These are phyloP conservation scores for Venturia effusa DNA, from an alignment of 2,329 filamentous ascomycete genomes.

Conservation along the genomic window DNA sequence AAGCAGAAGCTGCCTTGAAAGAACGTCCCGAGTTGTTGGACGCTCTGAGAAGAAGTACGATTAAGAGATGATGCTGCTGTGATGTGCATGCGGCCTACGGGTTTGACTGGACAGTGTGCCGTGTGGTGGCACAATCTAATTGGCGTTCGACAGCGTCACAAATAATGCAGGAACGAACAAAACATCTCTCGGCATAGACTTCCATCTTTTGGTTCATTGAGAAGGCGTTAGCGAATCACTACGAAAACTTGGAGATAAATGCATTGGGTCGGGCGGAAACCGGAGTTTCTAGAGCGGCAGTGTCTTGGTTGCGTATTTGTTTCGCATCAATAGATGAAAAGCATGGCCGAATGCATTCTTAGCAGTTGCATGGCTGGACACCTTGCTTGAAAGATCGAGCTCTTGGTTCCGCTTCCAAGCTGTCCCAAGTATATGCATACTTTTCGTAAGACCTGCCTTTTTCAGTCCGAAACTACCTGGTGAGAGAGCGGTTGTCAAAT, in stretches of 20 bases:
- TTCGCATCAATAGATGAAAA: neutral
- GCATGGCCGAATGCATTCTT: neutral
- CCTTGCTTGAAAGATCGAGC: neutral
- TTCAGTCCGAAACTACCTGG: neutral
- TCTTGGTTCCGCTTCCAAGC: neutral
- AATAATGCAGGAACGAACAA: neutral
- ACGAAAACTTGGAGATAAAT: neutral
- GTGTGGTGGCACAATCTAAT: neutral
- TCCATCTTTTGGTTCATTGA: neutral
- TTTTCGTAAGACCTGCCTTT: neutral
- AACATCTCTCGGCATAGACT: neutral
- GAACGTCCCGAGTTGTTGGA: slow-evolving; percentile 78
- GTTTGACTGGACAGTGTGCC: neutral
- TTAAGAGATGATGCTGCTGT: slow-evolving; percentile 5
- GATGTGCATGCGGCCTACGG: neutral
- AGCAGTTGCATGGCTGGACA: neutral
- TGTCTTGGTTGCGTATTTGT: neutral
- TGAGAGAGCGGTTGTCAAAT: neutral
- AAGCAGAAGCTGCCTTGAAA: slow-evolving; percentile 68
- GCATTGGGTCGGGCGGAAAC: neutral
- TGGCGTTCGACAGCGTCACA: neutral
- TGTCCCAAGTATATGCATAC: neutral
- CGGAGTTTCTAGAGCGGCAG: neutral
- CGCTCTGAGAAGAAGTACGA: slow-evolving; percentile 43
- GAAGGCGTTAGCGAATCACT: neutral